Evolutionary conservation across 176 grass and related monocot species (phyloP).

Genomic region (Microstegium vimineum): DNA sequence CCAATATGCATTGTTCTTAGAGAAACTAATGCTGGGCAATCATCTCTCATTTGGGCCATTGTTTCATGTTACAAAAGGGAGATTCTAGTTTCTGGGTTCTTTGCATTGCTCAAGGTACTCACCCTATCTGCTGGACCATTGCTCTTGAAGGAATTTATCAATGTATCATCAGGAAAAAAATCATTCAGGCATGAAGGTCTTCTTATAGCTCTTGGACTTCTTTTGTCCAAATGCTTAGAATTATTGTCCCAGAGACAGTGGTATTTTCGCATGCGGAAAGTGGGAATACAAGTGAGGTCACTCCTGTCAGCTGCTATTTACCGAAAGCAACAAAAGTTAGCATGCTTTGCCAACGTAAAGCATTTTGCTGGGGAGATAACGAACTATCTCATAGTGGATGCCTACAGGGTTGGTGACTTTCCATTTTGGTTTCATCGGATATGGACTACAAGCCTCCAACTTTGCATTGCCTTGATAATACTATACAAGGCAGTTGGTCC

Average conservation of each 20-base stretch:
- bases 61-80: conserved; percentile 64
- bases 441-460: conserved; percentile 75
- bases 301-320: conserved; percentile 72
- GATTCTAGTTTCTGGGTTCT: conserved; percentile 60
- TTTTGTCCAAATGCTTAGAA: conserved; percentile 60
- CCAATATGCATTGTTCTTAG: conserved; percentile 53
- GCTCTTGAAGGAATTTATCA: conserved; percentile 76
- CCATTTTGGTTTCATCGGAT: conserved; percentile 87
- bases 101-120: conserved; percentile 74
- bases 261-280: conserved; percentile 64
- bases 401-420: conserved; percentile 77
- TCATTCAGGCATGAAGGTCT: conserved; percentile 59
- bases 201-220: conserved; percentile 49
- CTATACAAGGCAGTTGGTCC: conserved; percentile 66
- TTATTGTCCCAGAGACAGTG: conserved; percentile 88
- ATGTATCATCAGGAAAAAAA: conserved; percentile 52
- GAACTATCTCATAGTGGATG: conserved; percentile 88
- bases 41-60: conserved; percentile 62
- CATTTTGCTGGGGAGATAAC: conserved; percentile 83
- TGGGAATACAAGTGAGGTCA: conserved; percentile 72
- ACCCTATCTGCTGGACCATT: conserved; percentile 67
- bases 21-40: conserved; percentile 27
- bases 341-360: conserved; percentile 54
- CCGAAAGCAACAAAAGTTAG: conserved; percentile 67
- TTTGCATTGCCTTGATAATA: conserved; percentile 65